phyloP scores from a whole-genome alignment of 2,329 filamentous ascomycete species.

The Botrytis pseudocinerea region DNA sequence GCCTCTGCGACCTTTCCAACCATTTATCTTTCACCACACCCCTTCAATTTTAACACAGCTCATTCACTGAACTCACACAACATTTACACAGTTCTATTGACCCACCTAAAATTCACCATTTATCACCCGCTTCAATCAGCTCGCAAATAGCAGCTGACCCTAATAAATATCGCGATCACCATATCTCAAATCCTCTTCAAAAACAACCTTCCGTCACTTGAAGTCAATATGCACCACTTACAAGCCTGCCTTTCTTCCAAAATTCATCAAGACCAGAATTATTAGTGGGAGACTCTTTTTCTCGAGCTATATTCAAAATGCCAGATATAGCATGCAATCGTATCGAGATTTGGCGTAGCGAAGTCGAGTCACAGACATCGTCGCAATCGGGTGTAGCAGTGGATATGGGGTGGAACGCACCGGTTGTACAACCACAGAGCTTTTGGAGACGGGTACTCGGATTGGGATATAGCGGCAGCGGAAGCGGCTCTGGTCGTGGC shows the following conservation, averaged over 20 bases:
- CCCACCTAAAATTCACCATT: slow-evolving; percentile 13
- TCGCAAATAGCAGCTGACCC: slow-evolving; percentile 15
- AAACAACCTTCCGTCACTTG: not conserved
- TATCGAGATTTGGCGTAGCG: slow-evolving; percentile 20
- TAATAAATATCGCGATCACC: not conserved
- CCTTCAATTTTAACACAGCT: slow-evolving; percentile 2
- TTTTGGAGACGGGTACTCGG: slow-evolving; percentile 16
- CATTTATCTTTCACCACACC: slow-evolving; percentile 6
- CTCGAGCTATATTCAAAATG: slow-evolving; percentile 11
- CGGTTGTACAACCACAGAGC: not conserved
- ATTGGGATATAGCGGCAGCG: not conserved
- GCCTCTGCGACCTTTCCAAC: not conserved
- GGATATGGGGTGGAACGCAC: not conserved
- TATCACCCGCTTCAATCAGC: slow-evolving; percentile 21
- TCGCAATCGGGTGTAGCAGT: not conserved
- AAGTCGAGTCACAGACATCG: slow-evolving; percentile 19
- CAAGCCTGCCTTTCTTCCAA: not conserved
- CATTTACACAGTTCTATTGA: not conserved
- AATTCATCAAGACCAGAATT: not conserved
- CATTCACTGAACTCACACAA: slow-evolving; percentile 9
- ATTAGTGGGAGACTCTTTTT: not conserved
- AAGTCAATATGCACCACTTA: slow-evolving; percentile 1
- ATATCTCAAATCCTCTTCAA: not conserved
- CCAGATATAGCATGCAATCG: slow-evolving; percentile 15
- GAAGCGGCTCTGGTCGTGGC: not conserved